A percentile compares a stretch with the other conserved stretches of the same genome.
Conservation (phyloP, 495 filamentous ascomycete genomes). For the Xylaria flabelliformis region DNA sequence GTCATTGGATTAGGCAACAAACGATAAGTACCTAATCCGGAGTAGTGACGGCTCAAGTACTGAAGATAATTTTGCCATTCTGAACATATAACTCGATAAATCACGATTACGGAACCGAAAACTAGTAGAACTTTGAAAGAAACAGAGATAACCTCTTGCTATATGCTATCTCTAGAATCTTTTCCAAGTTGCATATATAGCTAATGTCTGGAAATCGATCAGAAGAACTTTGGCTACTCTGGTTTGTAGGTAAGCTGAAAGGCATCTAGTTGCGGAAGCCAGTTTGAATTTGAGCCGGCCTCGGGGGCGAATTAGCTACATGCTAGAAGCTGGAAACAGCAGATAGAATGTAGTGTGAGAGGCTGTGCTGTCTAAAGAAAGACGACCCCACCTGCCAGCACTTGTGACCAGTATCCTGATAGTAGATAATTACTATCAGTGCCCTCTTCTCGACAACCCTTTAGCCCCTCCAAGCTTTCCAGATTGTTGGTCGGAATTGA, state of each 20-base stretch:
- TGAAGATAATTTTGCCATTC: background rate
- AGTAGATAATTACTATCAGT: background rate
- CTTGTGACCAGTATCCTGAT: background rate
- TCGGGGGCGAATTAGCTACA: no score
- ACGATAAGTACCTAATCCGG: background rate
- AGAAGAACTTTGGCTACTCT: no score
- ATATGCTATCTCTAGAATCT: background rate
- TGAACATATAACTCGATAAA: background rate
- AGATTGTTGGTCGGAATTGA: slow-evolving; percentile 3
- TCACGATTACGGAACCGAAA: background rate
- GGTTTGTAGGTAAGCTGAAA: no score
- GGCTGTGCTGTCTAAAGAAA: background rate
- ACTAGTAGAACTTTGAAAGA: background rate
- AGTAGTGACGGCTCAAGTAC: background rate
- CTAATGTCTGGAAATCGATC: background rate
- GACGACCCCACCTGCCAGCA: background rate
- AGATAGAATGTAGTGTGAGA: background rate
- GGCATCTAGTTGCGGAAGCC: no score
- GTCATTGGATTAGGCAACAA: background rate
- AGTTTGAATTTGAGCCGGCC: no score
- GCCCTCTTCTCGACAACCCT: background rate
- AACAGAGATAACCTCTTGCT: background rate
- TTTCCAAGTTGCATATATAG: background rate
- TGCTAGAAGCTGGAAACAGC: no score
- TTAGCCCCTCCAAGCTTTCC: slow-evolving; percentile 21